Evolutionary conservation across 495 filamentous ascomycete genomes (phyloP), one percentile per base, ranked within the genome.

Genomic region (Xylaria scruposa): DNA sequence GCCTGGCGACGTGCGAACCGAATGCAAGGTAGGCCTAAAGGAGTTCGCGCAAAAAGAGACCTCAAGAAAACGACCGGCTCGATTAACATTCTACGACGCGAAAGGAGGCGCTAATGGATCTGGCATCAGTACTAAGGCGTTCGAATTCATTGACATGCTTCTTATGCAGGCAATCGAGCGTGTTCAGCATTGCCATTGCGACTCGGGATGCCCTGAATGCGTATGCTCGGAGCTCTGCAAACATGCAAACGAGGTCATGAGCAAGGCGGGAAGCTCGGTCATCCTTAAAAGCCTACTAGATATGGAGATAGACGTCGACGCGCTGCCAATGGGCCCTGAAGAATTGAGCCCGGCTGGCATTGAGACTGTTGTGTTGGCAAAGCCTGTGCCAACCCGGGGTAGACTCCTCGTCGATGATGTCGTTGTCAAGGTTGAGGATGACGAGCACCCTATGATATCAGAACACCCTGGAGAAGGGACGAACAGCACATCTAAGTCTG

Each of bases 31-130:
- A 71, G 85, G 87, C 1, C 79, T 90, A 31, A 95, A 94, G 76
- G 92, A 94, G 73, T 94, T 97, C 59, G 91, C 93, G 24, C 90
- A 89, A 17, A 79, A 81, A 1, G 80, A 82, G 66, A 86, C 83
- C 19, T 72, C 73, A 61, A 87, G 96, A n/a, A 97, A 96, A 79
- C 85, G 96, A 8, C 95, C 96, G 0, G 96, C 95, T 0, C 83
- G 96, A 12, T 82, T 99, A 68, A 97, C 94, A 0, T 97, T 99
- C 81, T 98, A 97, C 80, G 96, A 99, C 76, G 91, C 93, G 10
- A 96, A 96, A 79, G 96, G 94, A 24, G 96, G 95, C 0, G 86
- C 91, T 0, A 90, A 88, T 60, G 94, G 94, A 0, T 91, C 90
- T 2, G 97, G 96, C 5, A 95, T 98, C 71, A 92, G 91, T 61